A percentile compares a stretch with the other conserved stretches of the same genome.
Evolutionary conservation across 83 land plant species (phyloP).

Genomic region (Isoetes engelmannii): DNA sequence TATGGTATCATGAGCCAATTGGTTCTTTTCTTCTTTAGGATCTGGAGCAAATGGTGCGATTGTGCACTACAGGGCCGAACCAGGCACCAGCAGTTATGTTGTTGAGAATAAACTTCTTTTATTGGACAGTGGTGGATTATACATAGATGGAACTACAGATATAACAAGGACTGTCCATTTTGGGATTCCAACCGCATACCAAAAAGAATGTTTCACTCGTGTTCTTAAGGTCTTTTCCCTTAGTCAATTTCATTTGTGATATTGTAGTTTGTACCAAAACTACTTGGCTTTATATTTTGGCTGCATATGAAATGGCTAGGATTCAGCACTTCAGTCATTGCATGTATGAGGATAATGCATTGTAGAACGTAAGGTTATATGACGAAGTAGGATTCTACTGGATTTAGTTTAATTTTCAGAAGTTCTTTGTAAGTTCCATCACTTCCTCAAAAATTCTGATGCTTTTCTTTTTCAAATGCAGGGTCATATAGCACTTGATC

Average conservation of each 20-base stretch:
- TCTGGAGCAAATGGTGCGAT: constrained; percentile 95
- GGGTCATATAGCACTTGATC: constrained; percentile 97
- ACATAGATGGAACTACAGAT: constrained; percentile 97
- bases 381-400: too few relatives aligned
- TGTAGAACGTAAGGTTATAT: too few relatives aligned
- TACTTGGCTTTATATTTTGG: neutral
- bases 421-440: too few relatives aligned
- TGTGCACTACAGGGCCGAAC: constrained; percentile 81
- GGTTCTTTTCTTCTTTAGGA: constrained; percentile 29
- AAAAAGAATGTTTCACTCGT: constrained; percentile 90
- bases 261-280: neutral
- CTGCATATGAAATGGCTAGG: neutral
- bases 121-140: constrained; percentile 92
- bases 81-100: constrained; percentile 60
- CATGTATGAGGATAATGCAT: too few relatives aligned
- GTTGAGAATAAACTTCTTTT: constrained; percentile 63
- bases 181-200: constrained; percentile 64
- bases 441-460: too few relatives aligned
- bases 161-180: constrained; percentile 92
- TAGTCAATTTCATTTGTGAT: neutral
- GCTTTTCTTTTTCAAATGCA: constrained; percentile 21
- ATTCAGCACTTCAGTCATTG: neutral
- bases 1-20: too few relatives aligned
- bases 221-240: constrained; percentile 61
- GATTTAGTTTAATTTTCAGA: too few relatives aligned